Conservation (phyloP, 2,329 filamentous ascomycete species). For the Aspergillus amoenus region DNA sequence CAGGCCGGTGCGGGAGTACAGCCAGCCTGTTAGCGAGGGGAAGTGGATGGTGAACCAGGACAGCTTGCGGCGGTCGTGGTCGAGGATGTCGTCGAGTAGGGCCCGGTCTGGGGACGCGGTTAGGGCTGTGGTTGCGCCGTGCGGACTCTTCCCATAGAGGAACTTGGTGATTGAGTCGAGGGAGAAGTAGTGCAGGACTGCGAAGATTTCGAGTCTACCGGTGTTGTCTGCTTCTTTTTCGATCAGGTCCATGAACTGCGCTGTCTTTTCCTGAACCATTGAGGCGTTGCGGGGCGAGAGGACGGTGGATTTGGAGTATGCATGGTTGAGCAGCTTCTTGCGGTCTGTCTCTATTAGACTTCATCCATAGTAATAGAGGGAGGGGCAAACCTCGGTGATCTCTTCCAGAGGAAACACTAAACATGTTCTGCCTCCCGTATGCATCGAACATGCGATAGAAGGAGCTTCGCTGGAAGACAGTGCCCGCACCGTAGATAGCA, state of each 20-base stretch:
- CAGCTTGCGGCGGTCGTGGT: conserved; percentile 46
- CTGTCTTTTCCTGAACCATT: background rate
- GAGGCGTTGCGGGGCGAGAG: background rate
- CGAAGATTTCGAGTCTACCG: conserved; percentile 45
- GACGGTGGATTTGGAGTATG: background rate
- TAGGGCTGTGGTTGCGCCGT: conserved; percentile 45
- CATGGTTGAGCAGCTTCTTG: background rate
- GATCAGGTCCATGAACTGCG: conserved; percentile 31
- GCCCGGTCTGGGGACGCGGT: conserved; percentile 39
- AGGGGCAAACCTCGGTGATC: background rate
- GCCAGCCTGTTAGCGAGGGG: conserved; percentile 48
- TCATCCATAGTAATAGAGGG: background rate
- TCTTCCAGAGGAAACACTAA: background rate
- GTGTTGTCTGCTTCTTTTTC: conserved; percentile 32
- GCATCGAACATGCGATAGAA: background rate
- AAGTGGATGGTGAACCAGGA: conserved; percentile 54
- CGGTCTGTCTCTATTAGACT: background rate
- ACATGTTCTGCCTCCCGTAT: background rate
- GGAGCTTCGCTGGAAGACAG: background rate
- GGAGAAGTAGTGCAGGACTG: conserved; percentile 53
- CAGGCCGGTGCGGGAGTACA: conserved; percentile 45
- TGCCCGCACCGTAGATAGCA: background rate
- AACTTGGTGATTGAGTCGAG: conserved; percentile 56
- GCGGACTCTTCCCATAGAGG: conserved; percentile 47
- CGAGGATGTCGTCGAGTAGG: conserved; percentile 50